Evolutionary conservation across 1,284 basidiomycete genomes (phyloP).

Genomic region (Cerrena zonata): DNA sequence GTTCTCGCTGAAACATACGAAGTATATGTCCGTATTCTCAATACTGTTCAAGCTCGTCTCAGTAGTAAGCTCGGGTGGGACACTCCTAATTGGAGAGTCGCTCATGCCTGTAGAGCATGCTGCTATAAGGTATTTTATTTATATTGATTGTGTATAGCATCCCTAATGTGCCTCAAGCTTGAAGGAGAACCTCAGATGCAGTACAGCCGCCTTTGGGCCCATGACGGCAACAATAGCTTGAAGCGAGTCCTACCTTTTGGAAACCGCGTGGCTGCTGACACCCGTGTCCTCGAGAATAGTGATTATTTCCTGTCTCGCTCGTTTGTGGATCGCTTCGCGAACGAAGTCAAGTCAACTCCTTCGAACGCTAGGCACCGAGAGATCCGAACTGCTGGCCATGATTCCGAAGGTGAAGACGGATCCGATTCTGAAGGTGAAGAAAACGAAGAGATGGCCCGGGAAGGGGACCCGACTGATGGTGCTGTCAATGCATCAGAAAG

Average conservation of each 20-base stretch:
- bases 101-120: conserved; percentile 10
- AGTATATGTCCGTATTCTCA: conserved; percentile 23
- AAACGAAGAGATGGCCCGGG: not conserved
- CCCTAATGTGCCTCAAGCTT: conserved; percentile 10
- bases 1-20: conserved; percentile 26
- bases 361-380: not conserved
- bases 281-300: conserved; percentile 10
- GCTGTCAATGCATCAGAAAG: not conserved
- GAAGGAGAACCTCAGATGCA: conserved; percentile 20
- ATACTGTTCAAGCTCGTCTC: conserved; percentile 14
- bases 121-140: conserved; percentile 4
- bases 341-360: conserved; percentile 27
- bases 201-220: conserved; percentile 18
- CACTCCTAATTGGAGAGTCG: conserved; percentile 21
- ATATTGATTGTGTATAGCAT: not conserved
- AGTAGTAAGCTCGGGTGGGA: conserved; percentile 17
- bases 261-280: conserved; percentile 12
- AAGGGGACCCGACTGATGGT: conserved; percentile 9
- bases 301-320: conserved; percentile 22
- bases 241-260: conserved; percentile 20
- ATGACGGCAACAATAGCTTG: conserved; percentile 32
- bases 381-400: not conserved
- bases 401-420: not conserved
- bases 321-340: conserved; percentile 25
- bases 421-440: not conserved